phyloP scores from a whole-genome alignment of 768 basidiomycete genomes.

The Lactarius evosmus region DNA sequence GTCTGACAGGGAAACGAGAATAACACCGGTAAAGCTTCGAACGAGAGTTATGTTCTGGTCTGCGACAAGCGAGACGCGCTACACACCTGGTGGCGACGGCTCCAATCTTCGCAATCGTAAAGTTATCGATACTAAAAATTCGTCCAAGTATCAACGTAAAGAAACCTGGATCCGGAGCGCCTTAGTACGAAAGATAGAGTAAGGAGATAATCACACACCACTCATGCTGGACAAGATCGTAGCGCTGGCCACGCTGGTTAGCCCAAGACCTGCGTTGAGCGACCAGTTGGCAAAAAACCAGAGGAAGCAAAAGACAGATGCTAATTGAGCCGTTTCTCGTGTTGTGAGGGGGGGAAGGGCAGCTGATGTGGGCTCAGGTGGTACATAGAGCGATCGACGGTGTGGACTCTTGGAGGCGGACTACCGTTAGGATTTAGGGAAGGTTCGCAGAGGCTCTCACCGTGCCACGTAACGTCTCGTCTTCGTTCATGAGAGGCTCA shows the following conservation, averaged over 20 bases:
- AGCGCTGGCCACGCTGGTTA: slow-evolving; percentile 91
- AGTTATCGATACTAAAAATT: slow-evolving; percentile 72
- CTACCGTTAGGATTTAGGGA: neutral
- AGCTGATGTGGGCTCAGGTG: slow-evolving; percentile 9
- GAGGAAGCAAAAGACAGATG: slow-evolving; percentile 75
- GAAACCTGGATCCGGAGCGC: slow-evolving; percentile 56
- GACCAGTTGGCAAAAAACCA: slow-evolving; percentile 97
- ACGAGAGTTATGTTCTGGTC: neutral
- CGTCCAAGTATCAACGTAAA: slow-evolving; percentile 88
- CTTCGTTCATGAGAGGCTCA: slow-evolving; percentile 33
- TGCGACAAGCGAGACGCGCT: neutral
- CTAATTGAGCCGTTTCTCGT: slow-evolving; percentile 73
- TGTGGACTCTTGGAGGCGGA: slow-evolving; percentile 8
- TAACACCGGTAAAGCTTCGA: slow-evolving; percentile 72
- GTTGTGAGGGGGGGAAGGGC: slow-evolving; percentile 48
- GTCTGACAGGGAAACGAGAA: slow-evolving; percentile 88
- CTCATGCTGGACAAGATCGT: slow-evolving; percentile 89
- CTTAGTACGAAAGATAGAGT: slow-evolving; percentile 3
- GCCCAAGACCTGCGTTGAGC: slow-evolving; percentile 76
- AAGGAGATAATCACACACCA: slow-evolving; percentile 47
- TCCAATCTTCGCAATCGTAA: slow-evolving; percentile 67
- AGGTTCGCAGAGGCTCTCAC: neutral
- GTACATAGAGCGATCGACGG: slow-evolving; percentile 7
- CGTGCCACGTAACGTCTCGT: slow-evolving; percentile 22
- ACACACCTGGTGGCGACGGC: slow-evolving; percentile 78